A percentile compares a stretch with the other conserved stretches of the same genome.
Evolutionary conservation across 1,284 basidiomycete genomes (phyloP).

Genomic region (Schizophyllum commune): DNA sequence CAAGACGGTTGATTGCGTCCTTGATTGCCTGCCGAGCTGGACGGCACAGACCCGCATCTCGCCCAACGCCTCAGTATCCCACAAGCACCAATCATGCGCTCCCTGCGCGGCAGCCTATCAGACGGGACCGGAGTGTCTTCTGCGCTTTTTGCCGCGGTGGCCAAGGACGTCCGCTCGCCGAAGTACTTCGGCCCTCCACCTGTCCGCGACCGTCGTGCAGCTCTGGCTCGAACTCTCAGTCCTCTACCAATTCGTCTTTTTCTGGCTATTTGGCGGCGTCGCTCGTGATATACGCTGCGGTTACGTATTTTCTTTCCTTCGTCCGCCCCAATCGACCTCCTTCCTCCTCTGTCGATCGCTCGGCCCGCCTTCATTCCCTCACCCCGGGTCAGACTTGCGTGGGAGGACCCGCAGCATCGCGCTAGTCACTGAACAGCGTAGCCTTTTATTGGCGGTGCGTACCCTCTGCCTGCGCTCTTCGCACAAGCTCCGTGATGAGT

Average conservation of each 20-base stretch:
- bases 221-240: too few relatives aligned
- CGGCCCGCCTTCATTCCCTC: neutral
- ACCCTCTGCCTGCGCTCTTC: neutral
- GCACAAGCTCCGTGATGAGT: neutral
- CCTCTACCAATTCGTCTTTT: too few relatives aligned
- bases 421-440: too few relatives aligned
- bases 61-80: neutral
- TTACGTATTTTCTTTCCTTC: neutral
- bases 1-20: neutral
- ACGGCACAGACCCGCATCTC: neutral
- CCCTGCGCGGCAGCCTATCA: neutral
- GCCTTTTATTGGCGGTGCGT: too few relatives aligned
- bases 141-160: too few relatives aligned
- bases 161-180: too few relatives aligned
- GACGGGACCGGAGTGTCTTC: too few relatives aligned
- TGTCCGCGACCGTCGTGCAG: too few relatives aligned
- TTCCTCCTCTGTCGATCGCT: neutral
- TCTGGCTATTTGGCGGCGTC: too few relatives aligned
- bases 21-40: neutral
- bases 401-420: too few relatives aligned
- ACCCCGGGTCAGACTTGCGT: neutral
- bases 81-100: neutral
- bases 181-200: too few relatives aligned
- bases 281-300: too few relatives aligned
- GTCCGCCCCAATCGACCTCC: neutral